Evolutionary conservation across 1,284 basidiomycete species (phyloP).

Genomic region (Austroboletus niveus): DNA sequence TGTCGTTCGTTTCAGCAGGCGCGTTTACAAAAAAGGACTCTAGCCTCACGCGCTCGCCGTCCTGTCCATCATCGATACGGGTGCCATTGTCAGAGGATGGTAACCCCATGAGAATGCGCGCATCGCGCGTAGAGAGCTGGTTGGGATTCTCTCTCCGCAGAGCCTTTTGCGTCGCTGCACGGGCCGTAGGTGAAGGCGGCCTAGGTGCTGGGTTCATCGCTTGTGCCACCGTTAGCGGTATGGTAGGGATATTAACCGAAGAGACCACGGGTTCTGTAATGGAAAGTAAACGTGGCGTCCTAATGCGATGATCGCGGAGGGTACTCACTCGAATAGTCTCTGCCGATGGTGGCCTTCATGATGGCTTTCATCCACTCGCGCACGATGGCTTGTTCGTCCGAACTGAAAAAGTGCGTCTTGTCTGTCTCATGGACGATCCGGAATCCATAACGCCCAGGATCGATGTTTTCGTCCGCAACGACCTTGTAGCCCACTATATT

Average conservation of each 20-base stretch:
- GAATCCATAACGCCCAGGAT: constrained; percentile 95
- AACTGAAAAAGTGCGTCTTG: constrained; percentile 89
- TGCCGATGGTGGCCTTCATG: constrained; percentile 96
- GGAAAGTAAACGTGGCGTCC: constrained; percentile 4
- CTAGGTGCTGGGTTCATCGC: constrained; percentile 94
- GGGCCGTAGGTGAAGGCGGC: constrained; percentile 87
- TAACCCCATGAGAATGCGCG: constrained; percentile 75
- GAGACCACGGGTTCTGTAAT: constrained; percentile 86
- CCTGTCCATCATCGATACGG: constrained; percentile 36
- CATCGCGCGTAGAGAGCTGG: constrained; percentile 85
- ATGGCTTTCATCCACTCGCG: constrained; percentile 99
- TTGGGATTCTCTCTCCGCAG: constrained; percentile 86
- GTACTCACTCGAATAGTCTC: constrained; percentile 83
- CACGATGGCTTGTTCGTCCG: constrained; percentile 79
- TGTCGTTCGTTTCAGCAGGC: constrained; percentile 19
- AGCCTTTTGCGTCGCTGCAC: constrained; percentile 88
- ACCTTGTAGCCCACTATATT: constrained; percentile 93
- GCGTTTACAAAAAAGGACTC: constrained; percentile 58
- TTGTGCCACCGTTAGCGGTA: constrained; percentile 92
- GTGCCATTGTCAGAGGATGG: constrained; percentile 34
- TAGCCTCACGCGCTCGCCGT: constrained; percentile 43
- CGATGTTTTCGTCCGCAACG: constrained; percentile 87
- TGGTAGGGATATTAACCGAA: constrained; percentile 96
- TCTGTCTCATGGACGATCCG: constrained; percentile 88
- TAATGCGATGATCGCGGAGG: neutral